These are phyloP conservation scores for Boletus rufocinnamomeus DNA, from an alignment of 768 basidiomycete species.

Conservation along the genomic window DNA sequence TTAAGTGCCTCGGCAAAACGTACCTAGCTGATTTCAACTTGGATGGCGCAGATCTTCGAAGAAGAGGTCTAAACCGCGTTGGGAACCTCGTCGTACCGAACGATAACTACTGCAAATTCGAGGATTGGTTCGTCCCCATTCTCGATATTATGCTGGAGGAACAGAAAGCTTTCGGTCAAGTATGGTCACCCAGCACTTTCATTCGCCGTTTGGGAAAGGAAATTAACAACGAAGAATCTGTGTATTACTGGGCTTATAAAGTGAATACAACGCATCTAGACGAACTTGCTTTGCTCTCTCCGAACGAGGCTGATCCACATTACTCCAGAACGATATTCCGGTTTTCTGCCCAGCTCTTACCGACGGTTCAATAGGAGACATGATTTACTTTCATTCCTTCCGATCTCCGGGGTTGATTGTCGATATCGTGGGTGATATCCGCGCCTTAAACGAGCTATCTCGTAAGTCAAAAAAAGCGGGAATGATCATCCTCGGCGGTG, in stretches of 20 bases:
- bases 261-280: slow-evolving; percentile 50
- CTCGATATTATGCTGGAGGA: slow-evolving; percentile 89
- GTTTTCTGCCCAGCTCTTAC: slow-evolving; percentile 98
- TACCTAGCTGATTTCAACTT: slow-evolving; percentile 93
- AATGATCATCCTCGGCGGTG: slow-evolving; percentile 97
- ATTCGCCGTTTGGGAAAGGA: slow-evolving; percentile 94
- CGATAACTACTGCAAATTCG: slow-evolving; percentile 98
- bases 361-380: slow-evolving; percentile 97
- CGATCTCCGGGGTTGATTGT: slow-evolving; percentile 78
- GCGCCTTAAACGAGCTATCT: slow-evolving; percentile 85
- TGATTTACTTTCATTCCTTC: slow-evolving; percentile 99
- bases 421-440: slow-evolving; percentile 95
- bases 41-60: slow-evolving; percentile 85
- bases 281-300: slow-evolving; percentile 13
- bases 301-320: slow-evolving; percentile 28
- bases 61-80: slow-evolving; percentile 93
- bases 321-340: slow-evolving; percentile 88
- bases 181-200: slow-evolving; percentile 95
- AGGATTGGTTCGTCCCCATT: slow-evolving; percentile 98
- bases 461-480: slow-evolving; percentile 90
- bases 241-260: slow-evolving; percentile 99
- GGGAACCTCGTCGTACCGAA: slow-evolving; percentile 97
- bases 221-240: slow-evolving; percentile 94
- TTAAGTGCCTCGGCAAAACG: slow-evolving; percentile 97
- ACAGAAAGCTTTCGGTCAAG: slow-evolving; percentile 65